Percentiles rank a stretch among this genome's conserved stretches.
Conservation (phyloP, 2,329 filamentous ascomycete genomes). For the Biscogniauxia mediterranea region DNA sequence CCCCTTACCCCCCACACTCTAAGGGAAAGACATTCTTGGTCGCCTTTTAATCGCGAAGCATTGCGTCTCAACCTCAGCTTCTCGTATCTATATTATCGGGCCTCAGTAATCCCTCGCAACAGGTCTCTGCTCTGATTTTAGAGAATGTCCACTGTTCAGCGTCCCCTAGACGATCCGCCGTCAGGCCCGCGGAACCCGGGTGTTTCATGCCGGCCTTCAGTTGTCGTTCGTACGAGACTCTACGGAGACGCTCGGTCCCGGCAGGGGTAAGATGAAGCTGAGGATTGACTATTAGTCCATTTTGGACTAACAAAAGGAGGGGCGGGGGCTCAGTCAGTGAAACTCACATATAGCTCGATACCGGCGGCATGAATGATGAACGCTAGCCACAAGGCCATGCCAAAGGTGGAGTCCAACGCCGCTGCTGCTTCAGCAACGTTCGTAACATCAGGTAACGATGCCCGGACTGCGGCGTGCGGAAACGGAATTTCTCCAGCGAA, state of each 20-base stretch:
- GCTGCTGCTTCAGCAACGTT: slow-evolving; percentile 37
- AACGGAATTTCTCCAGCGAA: slow-evolving; percentile 30
- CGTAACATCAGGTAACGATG: slow-evolving; percentile 29
- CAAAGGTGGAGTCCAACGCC: slow-evolving; percentile 47
- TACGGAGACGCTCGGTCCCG: slow-evolving; percentile 43
- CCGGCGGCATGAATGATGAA: slow-evolving; percentile 49
- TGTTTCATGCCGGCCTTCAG: slow-evolving; percentile 42
- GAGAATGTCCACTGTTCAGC: slow-evolving; percentile 18
- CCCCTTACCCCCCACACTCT: too few species aligned
- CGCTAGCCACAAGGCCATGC: slow-evolving; percentile 52
- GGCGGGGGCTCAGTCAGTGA: too few species aligned
- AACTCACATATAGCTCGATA: slow-evolving; percentile 47
- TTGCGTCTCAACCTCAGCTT: too few species aligned
- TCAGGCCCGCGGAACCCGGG: slow-evolving; percentile 39
- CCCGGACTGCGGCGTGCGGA: slow-evolving; percentile 34
- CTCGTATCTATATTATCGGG: too few species aligned
- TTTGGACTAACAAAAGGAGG: background rate
- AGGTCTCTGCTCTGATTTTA: background rate
- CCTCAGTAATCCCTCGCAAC: background rate
- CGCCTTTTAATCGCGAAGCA: background rate
- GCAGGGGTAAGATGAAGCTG: slow-evolving; percentile 37
- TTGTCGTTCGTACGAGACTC: slow-evolving; percentile 46
- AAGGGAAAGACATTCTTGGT: background rate
- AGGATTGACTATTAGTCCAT: background rate
- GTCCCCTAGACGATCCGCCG: slow-evolving; percentile 36